Evolutionary conservation across 2,329 filamentous ascomycete genomes (phyloP).

Genomic region (Dactylellina parvicollis): DNA sequence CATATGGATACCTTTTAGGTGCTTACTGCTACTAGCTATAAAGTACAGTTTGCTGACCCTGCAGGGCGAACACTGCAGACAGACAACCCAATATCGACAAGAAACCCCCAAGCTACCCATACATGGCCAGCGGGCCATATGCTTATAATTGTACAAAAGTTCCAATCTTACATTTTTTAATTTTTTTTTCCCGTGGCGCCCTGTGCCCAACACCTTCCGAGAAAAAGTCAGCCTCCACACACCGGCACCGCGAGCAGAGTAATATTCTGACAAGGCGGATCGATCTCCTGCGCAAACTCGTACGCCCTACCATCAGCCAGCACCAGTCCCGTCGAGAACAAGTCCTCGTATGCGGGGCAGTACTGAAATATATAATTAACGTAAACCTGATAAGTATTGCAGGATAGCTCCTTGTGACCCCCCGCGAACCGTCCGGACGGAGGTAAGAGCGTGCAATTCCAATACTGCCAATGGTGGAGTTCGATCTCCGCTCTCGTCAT

Average conservation of each 20-base stretch:
- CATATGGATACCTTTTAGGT: too few relatives aligned
- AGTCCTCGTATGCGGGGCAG: neutral
- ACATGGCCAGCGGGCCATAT: too few relatives aligned
- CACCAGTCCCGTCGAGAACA: neutral
- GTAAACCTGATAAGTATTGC: neutral
- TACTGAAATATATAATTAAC: constrained; percentile 2
- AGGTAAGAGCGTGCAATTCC: neutral
- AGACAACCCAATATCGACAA: too few relatives aligned
- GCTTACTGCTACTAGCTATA: too few relatives aligned
- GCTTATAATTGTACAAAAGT: too few relatives aligned
- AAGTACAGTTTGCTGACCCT: too few relatives aligned
- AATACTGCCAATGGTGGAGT: neutral
- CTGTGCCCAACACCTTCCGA: too few relatives aligned
- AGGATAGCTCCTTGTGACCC: neutral
- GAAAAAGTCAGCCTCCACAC: neutral
- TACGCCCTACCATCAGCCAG: neutral
- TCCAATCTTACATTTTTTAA: too few relatives aligned
- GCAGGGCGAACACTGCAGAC: too few relatives aligned
- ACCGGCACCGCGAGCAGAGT: constrained; percentile 6
- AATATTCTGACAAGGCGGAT: constrained; percentile 9
- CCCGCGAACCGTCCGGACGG: constrained; percentile 1
- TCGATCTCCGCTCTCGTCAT: neutral
- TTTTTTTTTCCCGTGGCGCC: too few relatives aligned
- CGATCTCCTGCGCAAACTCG: neutral
- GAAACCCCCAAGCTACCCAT: too few relatives aligned